Percentiles rank a stretch among this genome's conserved stretches.
These are phyloP conservation scores for Eucalyptus marginata DNA, from an alignment of 345 rosid genomes.

Conservation along the genomic window DNA sequence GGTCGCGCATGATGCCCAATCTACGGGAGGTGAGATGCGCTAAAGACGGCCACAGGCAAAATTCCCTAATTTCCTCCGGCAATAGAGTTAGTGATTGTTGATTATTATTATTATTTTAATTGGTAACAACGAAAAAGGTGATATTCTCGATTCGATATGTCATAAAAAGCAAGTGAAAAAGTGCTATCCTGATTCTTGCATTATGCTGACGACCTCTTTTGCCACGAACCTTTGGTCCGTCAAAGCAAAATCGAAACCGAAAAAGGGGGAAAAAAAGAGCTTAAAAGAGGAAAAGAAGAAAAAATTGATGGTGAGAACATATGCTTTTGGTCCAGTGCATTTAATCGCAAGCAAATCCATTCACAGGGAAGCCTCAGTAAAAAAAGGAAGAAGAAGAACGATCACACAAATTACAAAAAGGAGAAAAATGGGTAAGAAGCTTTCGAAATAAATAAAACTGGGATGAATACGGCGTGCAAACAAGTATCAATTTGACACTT, in stretches of 20 bases:
- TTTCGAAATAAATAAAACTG: background rate
- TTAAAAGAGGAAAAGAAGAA: background rate
- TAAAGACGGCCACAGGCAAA: background rate
- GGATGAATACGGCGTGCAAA: accelerated
- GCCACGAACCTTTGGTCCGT: background rate
- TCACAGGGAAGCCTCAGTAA: background rate
- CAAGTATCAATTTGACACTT: accelerated
- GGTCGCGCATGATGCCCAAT: background rate
- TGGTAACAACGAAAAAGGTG: background rate
- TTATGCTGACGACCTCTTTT: background rate
- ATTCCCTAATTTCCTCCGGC: background rate
- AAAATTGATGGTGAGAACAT: background rate
- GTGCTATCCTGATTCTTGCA: background rate
- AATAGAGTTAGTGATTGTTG: background rate
- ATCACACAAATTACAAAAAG: background rate
- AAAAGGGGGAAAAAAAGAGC: background rate
- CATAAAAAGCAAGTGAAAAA: background rate
- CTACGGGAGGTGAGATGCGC: background rate
- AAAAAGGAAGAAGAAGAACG: no score
- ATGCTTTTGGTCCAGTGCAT: background rate
- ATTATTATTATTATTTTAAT: accelerated
- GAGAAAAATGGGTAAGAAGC: background rate
- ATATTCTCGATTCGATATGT: background rate
- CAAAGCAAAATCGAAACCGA: background rate
- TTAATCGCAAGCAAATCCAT: background rate